Evolutionary conservation across 352 stramenopile species (phyloP).

Genomic region (Globisporangium okanoganense): DNA sequence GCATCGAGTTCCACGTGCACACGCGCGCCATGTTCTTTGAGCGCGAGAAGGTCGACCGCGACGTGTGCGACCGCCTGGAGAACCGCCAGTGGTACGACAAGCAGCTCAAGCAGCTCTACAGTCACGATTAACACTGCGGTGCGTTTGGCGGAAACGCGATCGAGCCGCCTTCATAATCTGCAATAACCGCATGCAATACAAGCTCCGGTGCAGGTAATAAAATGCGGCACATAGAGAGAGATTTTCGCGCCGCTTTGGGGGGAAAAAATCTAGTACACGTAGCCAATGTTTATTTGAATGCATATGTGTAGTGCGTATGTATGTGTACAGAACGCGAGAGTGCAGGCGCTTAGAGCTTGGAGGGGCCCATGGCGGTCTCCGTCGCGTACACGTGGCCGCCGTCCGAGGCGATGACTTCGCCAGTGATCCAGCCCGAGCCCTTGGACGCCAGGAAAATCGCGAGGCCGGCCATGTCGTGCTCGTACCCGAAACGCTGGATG

Average conservation of each 20-base stretch:
- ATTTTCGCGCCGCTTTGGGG: too few species aligned
- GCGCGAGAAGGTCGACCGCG: slow-evolving; percentile 44
- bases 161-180: too few species aligned
- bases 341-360: slow-evolving; percentile 22
- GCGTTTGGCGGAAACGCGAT: too few species aligned
- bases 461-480: slow-evolving; percentile 86
- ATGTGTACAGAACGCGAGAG: too few species aligned
- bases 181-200: too few species aligned
- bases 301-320: too few species aligned
- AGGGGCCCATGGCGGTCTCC: slow-evolving; percentile 31
- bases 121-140: slow-evolving; percentile 3
- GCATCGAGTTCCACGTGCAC: slow-evolving; percentile 28
- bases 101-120: slow-evolving; percentile 13
- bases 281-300: too few species aligned
- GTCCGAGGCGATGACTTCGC: slow-evolving; percentile 90
- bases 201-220: too few species aligned
- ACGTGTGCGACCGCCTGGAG: slow-evolving; percentile 41
- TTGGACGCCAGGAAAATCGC: slow-evolving; percentile 90
- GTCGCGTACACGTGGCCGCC: slow-evolving; percentile 68
- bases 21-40: slow-evolving; percentile 44
- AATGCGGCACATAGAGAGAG: too few species aligned
- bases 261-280: too few species aligned
- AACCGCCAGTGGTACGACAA: slow-evolving; percentile 40
- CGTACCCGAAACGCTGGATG: background rate
- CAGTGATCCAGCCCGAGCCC: slow-evolving; percentile 90